Evolutionary conservation across 2,329 filamentous ascomycete species (phyloP), one percentile per base, ranked within the genome.

Genomic region (Exophiala aquamarina): DNA sequence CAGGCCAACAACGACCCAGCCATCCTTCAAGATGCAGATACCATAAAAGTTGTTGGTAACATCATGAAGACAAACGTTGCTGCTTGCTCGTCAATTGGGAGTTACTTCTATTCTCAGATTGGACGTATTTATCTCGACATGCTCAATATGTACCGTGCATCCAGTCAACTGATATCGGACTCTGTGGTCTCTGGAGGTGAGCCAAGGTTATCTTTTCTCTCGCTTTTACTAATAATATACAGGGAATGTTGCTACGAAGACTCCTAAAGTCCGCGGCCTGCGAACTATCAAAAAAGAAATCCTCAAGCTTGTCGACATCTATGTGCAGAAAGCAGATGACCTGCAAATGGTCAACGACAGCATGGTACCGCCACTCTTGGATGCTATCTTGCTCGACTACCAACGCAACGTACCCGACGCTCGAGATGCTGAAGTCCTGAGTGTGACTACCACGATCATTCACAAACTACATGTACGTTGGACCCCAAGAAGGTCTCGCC

Each of bases 1-100:
- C 82, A 87, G 63, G 93, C 93, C 18, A 93, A 89, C 44, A 78
- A 86, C 52, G 85, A 96, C 64, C 89, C 93, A 0, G 79, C 83
- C 17, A 90, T 93, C 58, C 77, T 98, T 10, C 89, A 97, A 67
- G 90, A 97, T 63, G 77, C 84, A 9, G 91, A 98, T 59, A 95
- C 91, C 1, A 97, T 98, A 74, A 98, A 98, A 75, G 85, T 98
- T 58, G 91, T 98, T 54, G 93, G 93, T 58, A 98, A 98, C 71
- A 96, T 98, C 66, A 98, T 98, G 93, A 98, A 98, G 80, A 98
- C 93, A 1, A 98, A 98, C 61, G 93, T 98, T 3, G 92, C 94
- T n/a, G 93, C 93, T 28, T 98, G 93, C 69, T 89, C 88, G 28
- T 97, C 93, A 1, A 93, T 98, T 49, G 93, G 94, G 26, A 84